Conservation (phyloP, 1,284 basidiomycete genomes). For the Moesziomyces aphidis region DNA sequence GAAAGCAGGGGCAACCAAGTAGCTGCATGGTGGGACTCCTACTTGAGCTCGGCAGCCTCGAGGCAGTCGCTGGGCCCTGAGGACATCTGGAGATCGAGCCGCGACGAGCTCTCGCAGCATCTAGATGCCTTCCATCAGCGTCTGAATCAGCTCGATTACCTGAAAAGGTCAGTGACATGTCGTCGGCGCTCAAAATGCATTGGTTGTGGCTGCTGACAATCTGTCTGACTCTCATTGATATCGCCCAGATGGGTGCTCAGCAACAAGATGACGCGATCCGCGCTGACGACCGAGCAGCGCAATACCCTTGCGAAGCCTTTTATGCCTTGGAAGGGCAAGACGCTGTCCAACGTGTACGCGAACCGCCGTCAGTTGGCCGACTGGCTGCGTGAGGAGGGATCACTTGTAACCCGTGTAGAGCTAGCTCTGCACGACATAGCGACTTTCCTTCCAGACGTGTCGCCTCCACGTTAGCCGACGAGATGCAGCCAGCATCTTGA, state of each 20-base stretch:
- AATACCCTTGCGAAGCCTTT: conserved; percentile 8
- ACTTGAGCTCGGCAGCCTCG: not conserved
- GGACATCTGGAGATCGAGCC: not conserved
- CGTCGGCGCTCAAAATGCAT: not conserved
- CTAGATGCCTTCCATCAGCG: conserved; percentile 2
- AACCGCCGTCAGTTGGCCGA: not conserved
- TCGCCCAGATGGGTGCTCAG: conserved; percentile 3
- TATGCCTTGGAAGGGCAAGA: conserved; percentile 1
- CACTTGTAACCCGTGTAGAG: not conserved
- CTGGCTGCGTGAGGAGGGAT: not conserved
- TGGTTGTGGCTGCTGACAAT: not conserved
- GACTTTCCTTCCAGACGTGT: not conserved
- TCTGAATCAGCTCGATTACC: not conserved
- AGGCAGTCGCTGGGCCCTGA: not conserved
- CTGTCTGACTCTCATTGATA: too few relatives aligned
- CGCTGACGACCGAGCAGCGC: conserved; percentile 1
- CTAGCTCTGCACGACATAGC: not conserved
- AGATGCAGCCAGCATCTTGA: too few relatives aligned
- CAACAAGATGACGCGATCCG: not conserved
- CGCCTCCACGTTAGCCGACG: not conserved
- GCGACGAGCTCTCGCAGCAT: not conserved
- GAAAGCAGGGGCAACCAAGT: not conserved
- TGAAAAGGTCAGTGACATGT: conserved; percentile 4
- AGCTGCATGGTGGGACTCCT: not conserved
- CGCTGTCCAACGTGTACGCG: too few relatives aligned